Evolutionary conservation across 495 filamentous ascomycete genomes (phyloP), one percentile per base, ranked within the genome.

Genomic region (Aspergillus bridgeri): DNA sequence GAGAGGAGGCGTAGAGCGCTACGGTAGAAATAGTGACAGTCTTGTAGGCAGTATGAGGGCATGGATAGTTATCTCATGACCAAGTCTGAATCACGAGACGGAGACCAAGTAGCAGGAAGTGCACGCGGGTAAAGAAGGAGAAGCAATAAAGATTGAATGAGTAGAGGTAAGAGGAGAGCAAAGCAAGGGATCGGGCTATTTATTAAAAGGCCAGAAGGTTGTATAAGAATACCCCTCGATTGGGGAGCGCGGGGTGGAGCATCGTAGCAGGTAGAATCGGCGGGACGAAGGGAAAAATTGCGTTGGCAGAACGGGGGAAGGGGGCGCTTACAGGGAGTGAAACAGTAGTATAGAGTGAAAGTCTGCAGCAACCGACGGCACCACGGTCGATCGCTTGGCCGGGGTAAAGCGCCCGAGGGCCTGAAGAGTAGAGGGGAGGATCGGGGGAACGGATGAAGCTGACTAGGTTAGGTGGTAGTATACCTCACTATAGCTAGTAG

Each of bases 11-110:
- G 89, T 72, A 94, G 75, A 62, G 89, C 87, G 66, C 84, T 92
- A 79, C 89, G 88, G 79, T 89, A 92, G 80, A 95, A 95, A 72
- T 93, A 94, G 69, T 94, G 90, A 68, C 89, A 95, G 70, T 95
- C 89, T 80, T 94, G 88, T 48, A 88, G 78, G 71, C 77, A 95
- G 71, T 91, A 94, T 59, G 81, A 74, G 76, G 89, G 89, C 89
- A 93, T 94, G 65, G 70, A 67, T 59, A 21, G 9, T 65, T 70
- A 71, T 59, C 61, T 65, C 68, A 69, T 68, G 57, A 60, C 60
- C 49, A 18, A n/a, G n/a, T 42, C 33, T 18, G 18, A 42, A 66
- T 61, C 60, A 60, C 64, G 48, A 51, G 60, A 42, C 29, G 27
- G 33, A 44, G 21, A 38, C 42, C 25, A 45, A 54, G 15, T 48